Percentiles rank a stretch among this genome's conserved stretches.
Conservation (phyloP, 2,329 filamentous ascomycete genomes). For the Fusarium secorum region DNA sequence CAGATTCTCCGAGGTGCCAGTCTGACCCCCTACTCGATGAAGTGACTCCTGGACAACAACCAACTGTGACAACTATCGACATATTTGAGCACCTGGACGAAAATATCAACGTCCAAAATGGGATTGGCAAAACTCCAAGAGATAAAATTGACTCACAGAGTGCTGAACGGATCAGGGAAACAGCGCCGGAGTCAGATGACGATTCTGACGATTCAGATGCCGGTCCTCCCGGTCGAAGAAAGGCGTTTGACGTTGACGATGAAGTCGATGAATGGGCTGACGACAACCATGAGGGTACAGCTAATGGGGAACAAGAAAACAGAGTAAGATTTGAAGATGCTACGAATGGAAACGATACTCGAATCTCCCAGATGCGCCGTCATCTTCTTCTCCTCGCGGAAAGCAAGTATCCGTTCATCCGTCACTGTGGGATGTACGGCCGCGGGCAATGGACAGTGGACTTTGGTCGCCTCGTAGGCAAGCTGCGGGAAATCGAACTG, state of each 20-base stretch:
- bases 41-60: slow-evolving; percentile 42
- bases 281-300: slow-evolving; percentile 42
- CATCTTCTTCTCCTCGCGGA: slow-evolving; percentile 78
- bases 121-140: slow-evolving; percentile 63
- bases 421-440: slow-evolving; percentile 68
- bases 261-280: slow-evolving; percentile 48
- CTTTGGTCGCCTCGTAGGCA: slow-evolving; percentile 75
- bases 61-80: slow-evolving; percentile 61
- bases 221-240: slow-evolving; percentile 33
- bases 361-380: slow-evolving; percentile 69
- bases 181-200: slow-evolving; percentile 46
- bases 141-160: slow-evolving; percentile 57
- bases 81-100: slow-evolving; percentile 63
- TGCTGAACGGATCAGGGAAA: slow-evolving; percentile 58
- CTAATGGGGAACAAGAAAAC: slow-evolving; percentile 48
- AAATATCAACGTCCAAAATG: slow-evolving; percentile 60
- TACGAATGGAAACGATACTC: slow-evolving; percentile 51
- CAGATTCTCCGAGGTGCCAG: slow-evolving; percentile 72
- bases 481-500: slow-evolving; percentile 78
- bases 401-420: slow-evolving; percentile 73
- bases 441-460: slow-evolving; percentile 84
- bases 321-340: slow-evolving; percentile 63
- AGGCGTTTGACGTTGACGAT: slow-evolving; percentile 37
- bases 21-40: slow-evolving; percentile 57
- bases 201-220: slow-evolving; percentile 49